Base-by-base conservation (phyloP, 441 rosid species). In the Gossypium schwendimanii region DNA sequence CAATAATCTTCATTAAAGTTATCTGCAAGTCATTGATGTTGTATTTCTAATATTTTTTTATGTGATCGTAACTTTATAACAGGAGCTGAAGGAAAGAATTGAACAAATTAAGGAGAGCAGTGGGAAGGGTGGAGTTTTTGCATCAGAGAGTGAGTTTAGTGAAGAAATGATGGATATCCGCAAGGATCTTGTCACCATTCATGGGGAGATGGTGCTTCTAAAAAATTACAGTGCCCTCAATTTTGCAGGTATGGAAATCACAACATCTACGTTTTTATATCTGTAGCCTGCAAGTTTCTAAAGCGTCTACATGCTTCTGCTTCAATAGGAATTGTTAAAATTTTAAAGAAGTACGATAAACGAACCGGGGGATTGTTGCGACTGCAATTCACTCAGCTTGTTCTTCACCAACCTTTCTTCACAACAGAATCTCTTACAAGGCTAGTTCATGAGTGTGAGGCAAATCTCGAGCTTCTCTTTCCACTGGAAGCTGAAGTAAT, bases 161-260 rank as follows among this genome's bases (percentile, higher is more conserved):
- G 96, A 90, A 78, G 97, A 92, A 79, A 90, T 88, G 91, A 94
- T 94, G 98, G 96, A 88, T 64, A 92, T 92, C 55, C 96, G 97
- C 49, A 90, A 82, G 85, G 97, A 89, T 81, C 88, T 90, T 55
- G 98, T 94, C 20, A 88, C 87, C 60, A 92, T 94, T 76, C 98
- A 94, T 52, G 97, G 98, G 67, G 91, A 94, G 84, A 92, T 94
- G 98, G 97, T 92, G 75, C 97, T 94, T 71, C 87, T 94, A 0
- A 91, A 94, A 86, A 94, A 91, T 78, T 94, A 94, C 74, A 92
- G 98, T 81, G 90, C 98, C 78, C 85, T 94, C 6, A 94, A 94
- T 76, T 91, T 93, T 79, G 96, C 96, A 81, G 98, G 95, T 89
- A 79, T 2, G 12, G 23, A 61, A 57, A 5, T 73, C 68, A 4